A percentile compares a stretch with the other conserved stretches of the same genome.
Evolutionary conservation across 257 asterid species (phyloP).

Genomic region (Solanum infundibuliforme): DNA sequence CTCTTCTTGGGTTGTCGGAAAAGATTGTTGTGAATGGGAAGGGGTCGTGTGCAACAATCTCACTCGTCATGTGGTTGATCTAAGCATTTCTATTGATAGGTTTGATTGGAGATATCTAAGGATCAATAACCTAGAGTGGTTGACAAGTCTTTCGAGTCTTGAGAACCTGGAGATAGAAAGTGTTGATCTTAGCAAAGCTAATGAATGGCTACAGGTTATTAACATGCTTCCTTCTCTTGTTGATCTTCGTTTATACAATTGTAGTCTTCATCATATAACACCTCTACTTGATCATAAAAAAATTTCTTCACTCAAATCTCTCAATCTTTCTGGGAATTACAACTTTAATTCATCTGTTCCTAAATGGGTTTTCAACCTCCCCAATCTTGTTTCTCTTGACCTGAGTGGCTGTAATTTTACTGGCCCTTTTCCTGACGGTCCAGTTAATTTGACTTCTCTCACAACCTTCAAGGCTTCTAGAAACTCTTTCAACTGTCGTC

Average conservation of each 20-base stretch:
- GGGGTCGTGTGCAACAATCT: too few species aligned
- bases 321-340: background rate
- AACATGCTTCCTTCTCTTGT: background rate
- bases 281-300: background rate
- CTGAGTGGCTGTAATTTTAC: conserved; percentile 20
- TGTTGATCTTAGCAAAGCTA: background rate
- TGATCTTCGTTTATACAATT: background rate
- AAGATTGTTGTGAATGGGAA: too few species aligned
- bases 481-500: conserved; percentile 14
- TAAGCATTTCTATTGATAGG: too few species aligned
- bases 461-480: conserved; percentile 22
- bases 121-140: too few species aligned
- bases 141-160: background rate
- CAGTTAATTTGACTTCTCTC: conserved; percentile 24
- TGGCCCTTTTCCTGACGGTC: conserved; percentile 33
- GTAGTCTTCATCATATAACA: background rate
- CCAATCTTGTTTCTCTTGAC: background rate
- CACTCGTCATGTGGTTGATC: too few species aligned
- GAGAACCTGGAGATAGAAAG: background rate
- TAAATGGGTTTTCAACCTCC: background rate
- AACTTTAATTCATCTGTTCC: background rate
- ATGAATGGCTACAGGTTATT: background rate
- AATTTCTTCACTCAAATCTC: background rate
- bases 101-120: too few species aligned
- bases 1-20: too few species aligned